Percentiles rank a stretch among this genome's conserved stretches.
phyloP scores from a whole-genome alignment of 2,329 filamentous ascomycete species.

The Leptographium radiaticola region DNA sequence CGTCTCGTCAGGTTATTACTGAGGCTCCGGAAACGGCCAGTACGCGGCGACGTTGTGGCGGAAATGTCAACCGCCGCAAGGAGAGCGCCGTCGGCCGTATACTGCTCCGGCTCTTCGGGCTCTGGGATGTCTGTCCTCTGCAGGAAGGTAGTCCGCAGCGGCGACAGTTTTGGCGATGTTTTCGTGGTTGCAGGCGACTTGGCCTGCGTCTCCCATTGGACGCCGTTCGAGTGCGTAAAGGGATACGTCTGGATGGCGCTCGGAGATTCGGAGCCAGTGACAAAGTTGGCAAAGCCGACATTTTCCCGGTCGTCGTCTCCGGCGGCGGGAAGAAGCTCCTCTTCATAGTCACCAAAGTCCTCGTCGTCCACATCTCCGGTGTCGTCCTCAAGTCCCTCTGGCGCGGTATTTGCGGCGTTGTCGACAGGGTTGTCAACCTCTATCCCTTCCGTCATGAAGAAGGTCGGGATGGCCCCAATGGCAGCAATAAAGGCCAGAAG shows the following conservation, averaged over 20 bases:
- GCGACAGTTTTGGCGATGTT: background rate
- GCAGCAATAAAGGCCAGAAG: constrained; percentile 51
- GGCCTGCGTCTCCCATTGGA: background rate
- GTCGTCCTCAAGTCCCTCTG: constrained; percentile 20
- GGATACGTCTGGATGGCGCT: background rate
- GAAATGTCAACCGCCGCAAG: background rate
- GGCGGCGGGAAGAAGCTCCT: constrained; percentile 2
- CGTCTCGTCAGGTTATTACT: constrained; percentile 4
- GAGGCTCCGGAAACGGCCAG: constrained; percentile 6
- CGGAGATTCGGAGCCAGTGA: background rate
- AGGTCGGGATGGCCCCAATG: constrained; percentile 57
- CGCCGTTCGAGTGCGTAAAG: background rate
- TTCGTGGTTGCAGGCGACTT: no score
- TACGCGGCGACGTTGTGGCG: background rate
- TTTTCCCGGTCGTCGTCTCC: constrained; percentile 1
- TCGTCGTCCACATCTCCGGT: constrained; percentile 21
- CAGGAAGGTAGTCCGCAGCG: background rate
- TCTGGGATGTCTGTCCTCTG: background rate
- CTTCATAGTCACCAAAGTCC: constrained; percentile 6
- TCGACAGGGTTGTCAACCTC: constrained; percentile 37
- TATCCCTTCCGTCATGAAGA: constrained; percentile 61
- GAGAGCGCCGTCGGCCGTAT: constrained; percentile 1
- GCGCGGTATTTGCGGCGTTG: constrained; percentile 17
- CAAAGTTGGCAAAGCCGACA: background rate
- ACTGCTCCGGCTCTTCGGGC: constrained; percentile 6